Conservation (phyloP, 108 stramenopile genomes). For the Cyclostephanos tholiformis region DNA sequence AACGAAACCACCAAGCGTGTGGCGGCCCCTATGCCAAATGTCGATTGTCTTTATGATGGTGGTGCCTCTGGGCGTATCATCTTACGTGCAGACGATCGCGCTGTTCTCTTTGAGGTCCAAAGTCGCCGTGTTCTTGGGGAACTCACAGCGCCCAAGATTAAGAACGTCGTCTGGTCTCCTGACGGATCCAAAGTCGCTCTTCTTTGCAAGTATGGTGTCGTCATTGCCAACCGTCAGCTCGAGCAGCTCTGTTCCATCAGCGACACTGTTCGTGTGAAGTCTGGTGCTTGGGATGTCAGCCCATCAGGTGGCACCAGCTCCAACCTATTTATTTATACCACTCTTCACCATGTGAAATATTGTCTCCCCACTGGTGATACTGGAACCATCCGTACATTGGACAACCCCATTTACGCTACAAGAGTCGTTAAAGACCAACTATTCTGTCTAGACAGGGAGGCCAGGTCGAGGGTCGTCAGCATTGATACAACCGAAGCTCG, state of each 20-base stretch:
- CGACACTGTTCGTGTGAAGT: slow-evolving; percentile 98
- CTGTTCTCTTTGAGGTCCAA: slow-evolving; percentile 96
- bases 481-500: slow-evolving; percentile 97
- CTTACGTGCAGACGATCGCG: slow-evolving; percentile 92
- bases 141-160: slow-evolving; percentile 94
- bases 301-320: slow-evolving; percentile 79
- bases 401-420: slow-evolving; percentile 93
- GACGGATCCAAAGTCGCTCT: slow-evolving; percentile 95
- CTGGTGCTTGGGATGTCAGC: slow-evolving; percentile 93
- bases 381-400: slow-evolving; percentile 97
- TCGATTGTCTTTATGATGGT: slow-evolving; percentile 92
- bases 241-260: slow-evolving; percentile 95
- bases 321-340: slow-evolving; percentile 94
- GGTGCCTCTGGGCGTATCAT: slow-evolving; percentile 95
- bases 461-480: slow-evolving; percentile 84
- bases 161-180: slow-evolving; percentile 93
- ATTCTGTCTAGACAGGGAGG: slow-evolving; percentile 95
- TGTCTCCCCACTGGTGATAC: slow-evolving; percentile 94
- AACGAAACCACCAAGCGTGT: slow-evolving; percentile 95
- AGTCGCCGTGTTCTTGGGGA: slow-evolving; percentile 95
- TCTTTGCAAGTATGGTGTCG: slow-evolving; percentile 93
- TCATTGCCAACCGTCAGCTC: slow-evolving; percentile 93
- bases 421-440: slow-evolving; percentile 89
- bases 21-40: slow-evolving; percentile 88
- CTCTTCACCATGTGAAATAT: slow-evolving; percentile 98